These are phyloP conservation scores for Eucalyptus erythrocorys DNA, from an alignment of 345 rosid species.

Conservation along the genomic window DNA sequence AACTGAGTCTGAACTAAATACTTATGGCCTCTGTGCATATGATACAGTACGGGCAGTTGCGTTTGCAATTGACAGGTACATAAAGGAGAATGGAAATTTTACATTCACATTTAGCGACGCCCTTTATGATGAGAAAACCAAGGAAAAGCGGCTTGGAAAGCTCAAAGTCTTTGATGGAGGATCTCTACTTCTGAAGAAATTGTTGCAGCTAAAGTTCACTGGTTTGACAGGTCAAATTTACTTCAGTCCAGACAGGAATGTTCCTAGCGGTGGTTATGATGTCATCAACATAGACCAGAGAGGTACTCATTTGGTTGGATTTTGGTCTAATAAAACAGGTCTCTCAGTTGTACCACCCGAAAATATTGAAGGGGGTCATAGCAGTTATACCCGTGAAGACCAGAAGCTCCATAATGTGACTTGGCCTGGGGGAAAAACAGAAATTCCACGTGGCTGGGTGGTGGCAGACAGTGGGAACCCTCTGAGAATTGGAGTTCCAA, in stretches of 20 bases:
- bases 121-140: slow-evolving; percentile 8
- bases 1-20: slow-evolving; percentile 31
- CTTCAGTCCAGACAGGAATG: slow-evolving; percentile 39
- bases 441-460: slow-evolving; percentile 82
- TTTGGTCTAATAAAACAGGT: slow-evolving; percentile 48
- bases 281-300: slow-evolving; percentile 47
- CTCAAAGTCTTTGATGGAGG: slow-evolving; percentile 62
- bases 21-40: slow-evolving; percentile 68
- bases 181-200: slow-evolving; percentile 16
- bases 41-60: slow-evolving; percentile 89
- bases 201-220: slow-evolving; percentile 56
- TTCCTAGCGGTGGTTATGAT: slow-evolving; percentile 46
- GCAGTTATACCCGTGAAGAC: slow-evolving; percentile 5
- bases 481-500: slow-evolving; percentile 70
- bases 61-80: slow-evolving; percentile 31
- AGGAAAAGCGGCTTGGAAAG: slow-evolving; percentile 24
- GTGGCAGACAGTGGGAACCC: slow-evolving; percentile 52
- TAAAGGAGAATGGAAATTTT: slow-evolving; percentile 33
- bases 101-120: slow-evolving; percentile 40
- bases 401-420: slow-evolving; percentile 43
- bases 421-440: slow-evolving; percentile 74
- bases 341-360: slow-evolving; percentile 45
- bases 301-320: slow-evolving; percentile 45
- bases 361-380: slow-evolving; percentile 4
- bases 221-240: slow-evolving; percentile 63